Evolutionary conservation across 1,284 basidiomycete genomes (phyloP).

Genomic region (Moniliophthora roreri): DNA sequence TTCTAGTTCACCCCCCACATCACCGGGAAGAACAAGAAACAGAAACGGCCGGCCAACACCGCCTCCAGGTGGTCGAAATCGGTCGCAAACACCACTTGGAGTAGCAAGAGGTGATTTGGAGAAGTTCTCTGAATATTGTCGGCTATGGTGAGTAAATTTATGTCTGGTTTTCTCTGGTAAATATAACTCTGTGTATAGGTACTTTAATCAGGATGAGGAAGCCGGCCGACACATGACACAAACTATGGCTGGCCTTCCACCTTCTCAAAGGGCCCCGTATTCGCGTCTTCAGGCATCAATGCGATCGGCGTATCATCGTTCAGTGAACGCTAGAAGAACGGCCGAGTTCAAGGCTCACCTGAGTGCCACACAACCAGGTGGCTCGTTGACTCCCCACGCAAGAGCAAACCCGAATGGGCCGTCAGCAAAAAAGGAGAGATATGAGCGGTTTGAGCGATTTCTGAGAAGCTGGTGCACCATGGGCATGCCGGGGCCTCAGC

Average conservation of each 20-base stretch:
- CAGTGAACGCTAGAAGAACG: conserved; percentile 62
- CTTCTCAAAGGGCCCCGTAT: conserved; percentile 75
- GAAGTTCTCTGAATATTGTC: conserved; percentile 69
- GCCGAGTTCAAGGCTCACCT: conserved; percentile 79
- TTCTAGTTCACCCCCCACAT: conserved; percentile 58
- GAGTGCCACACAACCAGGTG: conserved; percentile 68
- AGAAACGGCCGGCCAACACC: conserved; percentile 54
- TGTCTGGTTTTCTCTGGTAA: not conserved
- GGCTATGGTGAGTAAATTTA: conserved; percentile 59
- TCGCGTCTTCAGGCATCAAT: conserved; percentile 75
- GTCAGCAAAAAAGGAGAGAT: conserved; percentile 70
- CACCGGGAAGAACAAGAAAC: conserved; percentile 48
- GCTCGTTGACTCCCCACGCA: conserved; percentile 67
- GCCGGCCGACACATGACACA: conserved; percentile 77
- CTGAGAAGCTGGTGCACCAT: conserved; percentile 74
- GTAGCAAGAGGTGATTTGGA: conserved; percentile 64
- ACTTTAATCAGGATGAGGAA: conserved; percentile 74
- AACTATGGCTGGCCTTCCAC: conserved; percentile 69
- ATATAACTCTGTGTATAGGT: conserved; percentile 44
- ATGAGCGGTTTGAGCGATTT: conserved; percentile 69
- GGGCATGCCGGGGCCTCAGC: conserved; percentile 79
- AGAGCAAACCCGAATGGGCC: conserved; percentile 59
- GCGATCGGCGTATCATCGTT: conserved; percentile 73
- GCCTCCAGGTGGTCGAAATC: conserved; percentile 52
- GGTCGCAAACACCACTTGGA: conserved; percentile 64